phyloP scores from a whole-genome alignment of 345 rosid species.

The Brassica incana region DNA sequence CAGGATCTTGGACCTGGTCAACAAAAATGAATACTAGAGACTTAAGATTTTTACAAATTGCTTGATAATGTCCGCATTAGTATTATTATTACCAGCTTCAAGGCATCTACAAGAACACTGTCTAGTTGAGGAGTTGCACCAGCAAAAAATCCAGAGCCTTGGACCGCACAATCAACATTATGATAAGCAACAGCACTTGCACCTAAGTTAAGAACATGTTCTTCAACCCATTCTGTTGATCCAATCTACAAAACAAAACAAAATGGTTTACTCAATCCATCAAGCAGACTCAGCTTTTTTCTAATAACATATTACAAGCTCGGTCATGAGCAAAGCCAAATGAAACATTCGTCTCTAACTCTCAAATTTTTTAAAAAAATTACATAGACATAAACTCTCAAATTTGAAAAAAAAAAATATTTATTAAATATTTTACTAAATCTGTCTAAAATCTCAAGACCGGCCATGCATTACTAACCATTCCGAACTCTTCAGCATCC shows the following conservation, averaged over 20 bases:
- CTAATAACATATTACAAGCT: too few species aligned
- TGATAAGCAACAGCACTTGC: slow-evolving; percentile 87
- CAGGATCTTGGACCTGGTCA: slow-evolving; percentile 81
- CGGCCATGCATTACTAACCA: slow-evolving; percentile 57
- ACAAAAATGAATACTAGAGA: not conserved
- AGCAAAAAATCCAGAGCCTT: slow-evolving; percentile 88
- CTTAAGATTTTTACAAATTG: not conserved
- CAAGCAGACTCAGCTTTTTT: not conserved
- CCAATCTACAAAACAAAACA: slow-evolving; percentile 53
- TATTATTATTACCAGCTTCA: slow-evolving; percentile 68
- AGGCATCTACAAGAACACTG: slow-evolving; percentile 63
- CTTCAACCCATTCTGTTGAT: slow-evolving; percentile 99
- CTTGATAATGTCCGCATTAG: not conserved
- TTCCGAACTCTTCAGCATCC: slow-evolving; percentile 99
- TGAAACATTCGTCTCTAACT: too few species aligned
- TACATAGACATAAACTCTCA: too few species aligned
- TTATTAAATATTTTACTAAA: too few species aligned
- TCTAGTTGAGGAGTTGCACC: slow-evolving; percentile 91
- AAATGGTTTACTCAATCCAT: not conserved
- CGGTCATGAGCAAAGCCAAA: too few species aligned
- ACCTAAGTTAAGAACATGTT: slow-evolving; percentile 73
- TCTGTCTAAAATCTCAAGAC: too few species aligned
- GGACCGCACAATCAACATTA: slow-evolving; percentile 97
- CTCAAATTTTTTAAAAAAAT: too few species aligned
- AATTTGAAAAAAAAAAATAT: too few species aligned